Evolutionary conservation across 352 stramenopile genomes (phyloP), one percentile per base, ranked within the genome.

Genomic region (Pythium aquatile): DNA sequence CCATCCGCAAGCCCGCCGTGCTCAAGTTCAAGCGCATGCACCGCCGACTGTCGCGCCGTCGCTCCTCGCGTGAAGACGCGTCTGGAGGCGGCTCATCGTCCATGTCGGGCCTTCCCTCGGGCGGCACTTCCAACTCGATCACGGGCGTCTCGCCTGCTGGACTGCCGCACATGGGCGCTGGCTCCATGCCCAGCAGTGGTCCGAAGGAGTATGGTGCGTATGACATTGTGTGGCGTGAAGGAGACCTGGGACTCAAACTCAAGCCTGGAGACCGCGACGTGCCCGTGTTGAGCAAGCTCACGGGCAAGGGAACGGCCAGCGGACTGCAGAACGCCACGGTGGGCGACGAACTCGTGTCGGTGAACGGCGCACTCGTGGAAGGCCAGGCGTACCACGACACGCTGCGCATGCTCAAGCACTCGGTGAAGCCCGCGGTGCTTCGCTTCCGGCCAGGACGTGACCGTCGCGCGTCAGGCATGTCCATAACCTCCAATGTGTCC

Each of bases 1-100:
- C 80, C 3, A 91, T 95, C 47, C 79, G 83, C 30, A 95, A 95
- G 58, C 87, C 87, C 9, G 85, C 85, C 5, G 83, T 95, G 68
- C 81, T 95, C 64, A 94, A 94, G 69, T 96, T 96, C 55, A 96
- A 96, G 66, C 77, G 84, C 33, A 95, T 95, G 86, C 76, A 83
- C 8, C 79, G 86, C 16, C 82, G 84, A 17, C 69, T 92, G 17
- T 90, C 86, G 83, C 76, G 78, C 8, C 79, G 86, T 13, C 82
- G 84, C 26, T 74, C 91, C 16, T 90, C 86, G 7, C 67, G 76
- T 17, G 81, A 85, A 9, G 54, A 70, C 9, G 52, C 17, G 10
- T 24, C 20, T 48, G 68, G 60, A 11, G 72, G 66, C 65, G 68
- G 80, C 39, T 63, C 73, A 5, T 54, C 55, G 24, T 29, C 32